Evolutionary conservation across 2,329 filamentous ascomycete genomes (phyloP).

Genomic region (Fusarium sp.): DNA sequence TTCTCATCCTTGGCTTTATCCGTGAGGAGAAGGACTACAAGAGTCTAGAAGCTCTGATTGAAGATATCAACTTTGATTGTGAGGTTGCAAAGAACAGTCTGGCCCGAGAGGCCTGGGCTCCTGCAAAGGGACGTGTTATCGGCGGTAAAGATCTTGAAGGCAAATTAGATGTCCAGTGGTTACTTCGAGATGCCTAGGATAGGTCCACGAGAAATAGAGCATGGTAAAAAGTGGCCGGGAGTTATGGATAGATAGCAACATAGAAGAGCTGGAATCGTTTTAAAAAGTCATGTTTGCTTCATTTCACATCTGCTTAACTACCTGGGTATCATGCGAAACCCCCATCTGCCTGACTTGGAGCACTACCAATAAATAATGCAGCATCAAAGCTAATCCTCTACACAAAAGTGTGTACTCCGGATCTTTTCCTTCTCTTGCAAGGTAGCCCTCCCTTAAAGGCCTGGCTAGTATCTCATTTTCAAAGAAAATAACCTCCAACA

Average conservation of each 20-base stretch:
- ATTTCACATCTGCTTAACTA: constrained; percentile 34
- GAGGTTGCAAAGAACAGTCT: constrained; percentile 82
- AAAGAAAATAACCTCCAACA: constrained; percentile 30
- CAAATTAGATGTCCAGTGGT: constrained; percentile 53
- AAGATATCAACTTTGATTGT: constrained; percentile 91
- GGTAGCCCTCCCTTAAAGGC: constrained; percentile 23
- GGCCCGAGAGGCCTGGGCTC: constrained; percentile 69
- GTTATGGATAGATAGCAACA: constrained; percentile 38
- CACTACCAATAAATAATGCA: constrained; percentile 14
- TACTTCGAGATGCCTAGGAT: constrained; percentile 46
- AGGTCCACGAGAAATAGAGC: background rate
- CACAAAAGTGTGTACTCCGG: constrained; percentile 9
- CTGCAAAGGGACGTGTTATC: constrained; percentile 51
- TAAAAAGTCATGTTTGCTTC: constrained; percentile 25
- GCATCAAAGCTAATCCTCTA: constrained; percentile 24
- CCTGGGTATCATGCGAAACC: constrained; percentile 40
- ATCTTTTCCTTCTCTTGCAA: constrained; percentile 1
- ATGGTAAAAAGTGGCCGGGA: constrained; percentile 28
- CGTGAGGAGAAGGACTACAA: constrained; percentile 90
- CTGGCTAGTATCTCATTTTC: constrained; percentile 28
- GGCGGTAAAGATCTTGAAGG: constrained; percentile 44
- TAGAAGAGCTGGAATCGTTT: constrained; percentile 25
- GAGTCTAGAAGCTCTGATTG: constrained; percentile 81
- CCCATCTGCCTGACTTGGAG: constrained; percentile 5
- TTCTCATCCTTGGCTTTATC: constrained; percentile 88